Evolutionary conservation across 345 rosid genomes (phyloP), one percentile per base, ranked within the genome.

Genomic region (Salix caprea): DNA sequence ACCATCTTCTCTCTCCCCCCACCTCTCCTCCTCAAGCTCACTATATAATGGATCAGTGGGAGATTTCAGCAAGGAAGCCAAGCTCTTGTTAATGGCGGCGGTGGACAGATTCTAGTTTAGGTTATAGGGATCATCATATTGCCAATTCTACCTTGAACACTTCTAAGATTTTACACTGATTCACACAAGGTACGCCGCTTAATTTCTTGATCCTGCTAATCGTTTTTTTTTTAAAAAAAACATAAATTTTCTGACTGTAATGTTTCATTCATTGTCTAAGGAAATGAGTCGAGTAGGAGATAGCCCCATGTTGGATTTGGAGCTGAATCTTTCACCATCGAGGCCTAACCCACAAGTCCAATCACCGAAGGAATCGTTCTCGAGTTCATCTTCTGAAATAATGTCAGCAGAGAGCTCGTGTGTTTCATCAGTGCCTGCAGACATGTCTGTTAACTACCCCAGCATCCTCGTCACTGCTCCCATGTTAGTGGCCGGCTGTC

Each of bases 401-500:
- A 2, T 42, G 67, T 82, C 86, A 0, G 30, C 70, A 5, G 86
- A 79, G 72, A 74, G 83, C 76, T 89, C 94, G 1, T 90, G 92
- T 79, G 76, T 83, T 77, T 87, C 90, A 5, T 77, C 84, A 13
- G 87, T 79, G 74, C 23, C 78, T 1, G 80, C 76, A 4, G 84
- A 82, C 42, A 36, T n/a, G 15, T 21, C 13, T 8, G 69, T 14
- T 46, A 18, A 77, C 18, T 32, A 44, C 18, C n/a, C 75, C 65
- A 67, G 84, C 28, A 74, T 77, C 52, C 68, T 78, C 1, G 84
- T 66, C 23, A 62, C 23, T 19, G 60, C 69, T 56, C 40, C 84
- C 12, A 84, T 90, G 94, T 40, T 85, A 73, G 72, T 90, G 14
- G 88, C 78, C 18, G 94, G 94, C 3, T 90, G 94, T 50, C 87